Percentiles rank a stretch among this genome's conserved stretches.
phyloP scores from a whole-genome alignment of 345 rosid species.

The Citrus reticulata region DNA sequence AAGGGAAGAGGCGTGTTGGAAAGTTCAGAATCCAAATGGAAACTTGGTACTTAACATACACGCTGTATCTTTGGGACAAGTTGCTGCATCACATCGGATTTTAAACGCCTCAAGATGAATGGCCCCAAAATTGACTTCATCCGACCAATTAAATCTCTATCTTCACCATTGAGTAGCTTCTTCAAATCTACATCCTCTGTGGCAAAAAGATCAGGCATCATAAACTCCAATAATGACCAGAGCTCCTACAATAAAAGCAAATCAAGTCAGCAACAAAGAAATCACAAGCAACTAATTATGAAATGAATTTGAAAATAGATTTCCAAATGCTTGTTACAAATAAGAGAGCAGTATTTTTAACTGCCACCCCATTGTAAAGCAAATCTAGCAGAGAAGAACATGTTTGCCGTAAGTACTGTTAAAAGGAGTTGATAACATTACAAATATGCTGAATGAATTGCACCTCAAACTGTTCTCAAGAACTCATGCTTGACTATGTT shows the following conservation, averaged over 20 bases:
- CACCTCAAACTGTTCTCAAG: not conserved
- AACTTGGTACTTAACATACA: slow-evolving; percentile 35
- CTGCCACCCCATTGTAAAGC: not conserved
- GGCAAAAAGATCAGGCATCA: slow-evolving; percentile 94
- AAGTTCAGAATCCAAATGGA: not conserved
- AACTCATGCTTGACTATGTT: not conserved
- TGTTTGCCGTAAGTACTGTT: not conserved
- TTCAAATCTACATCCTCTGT: slow-evolving; percentile 91
- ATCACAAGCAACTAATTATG: slow-evolving; percentile 1
- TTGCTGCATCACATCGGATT: slow-evolving; percentile 98
- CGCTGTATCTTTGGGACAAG: slow-evolving; percentile 89
- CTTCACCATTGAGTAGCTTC: slow-evolving; percentile 80
- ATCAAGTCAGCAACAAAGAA: slow-evolving; percentile 15
- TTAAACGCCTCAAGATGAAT: slow-evolving; percentile 88
- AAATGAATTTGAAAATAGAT: not conserved
- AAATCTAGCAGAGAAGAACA: not conserved
- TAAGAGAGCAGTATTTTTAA: not conserved
- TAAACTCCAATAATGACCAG: slow-evolving; percentile 94
- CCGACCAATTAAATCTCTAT: slow-evolving; percentile 68
- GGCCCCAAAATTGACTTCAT: slow-evolving; percentile 98
- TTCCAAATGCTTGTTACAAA: not conserved
- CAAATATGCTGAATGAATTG: not conserved
- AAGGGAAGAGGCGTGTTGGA: not conserved
- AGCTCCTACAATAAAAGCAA: slow-evolving; percentile 59
- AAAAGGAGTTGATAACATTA: not conserved